A percentile compares a stretch with the other conserved stretches of the same genome.
These are phyloP conservation scores for Scedosporium apiospermum DNA, from an alignment of 2,329 filamentous ascomycete genomes.

Conservation along the genomic window DNA sequence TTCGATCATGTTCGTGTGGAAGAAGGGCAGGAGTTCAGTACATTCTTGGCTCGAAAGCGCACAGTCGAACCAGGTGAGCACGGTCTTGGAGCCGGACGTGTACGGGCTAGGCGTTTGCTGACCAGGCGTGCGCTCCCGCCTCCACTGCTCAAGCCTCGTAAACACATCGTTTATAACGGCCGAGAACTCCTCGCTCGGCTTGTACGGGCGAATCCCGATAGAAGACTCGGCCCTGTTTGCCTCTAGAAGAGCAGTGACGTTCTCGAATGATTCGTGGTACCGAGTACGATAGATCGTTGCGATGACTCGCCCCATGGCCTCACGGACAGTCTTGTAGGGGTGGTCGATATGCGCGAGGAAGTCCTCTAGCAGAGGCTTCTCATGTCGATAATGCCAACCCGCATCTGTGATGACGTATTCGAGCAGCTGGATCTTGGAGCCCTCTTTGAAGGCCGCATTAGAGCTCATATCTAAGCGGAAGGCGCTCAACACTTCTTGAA, in stretches of 20 bases:
- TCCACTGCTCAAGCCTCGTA: slow-evolving; percentile 73
- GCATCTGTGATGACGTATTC: slow-evolving; percentile 80
- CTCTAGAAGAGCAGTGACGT: slow-evolving; percentile 65
- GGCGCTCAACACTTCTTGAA: slow-evolving; percentile 70
- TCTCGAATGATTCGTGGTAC: slow-evolving; percentile 87
- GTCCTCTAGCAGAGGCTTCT: slow-evolving; percentile 78
- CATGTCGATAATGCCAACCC: slow-evolving; percentile 93
- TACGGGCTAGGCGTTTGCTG: slow-evolving; percentile 92
- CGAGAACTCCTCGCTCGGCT: slow-evolving; percentile 64
- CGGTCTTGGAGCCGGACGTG: slow-evolving; percentile 92
- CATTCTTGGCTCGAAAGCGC: slow-evolving; percentile 89
- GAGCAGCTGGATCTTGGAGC: slow-evolving; percentile 85
- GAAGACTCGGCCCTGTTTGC: slow-evolving; percentile 72
- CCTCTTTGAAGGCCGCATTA: slow-evolving; percentile 97
- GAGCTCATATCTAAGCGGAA: slow-evolving; percentile 92
- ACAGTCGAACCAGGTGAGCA: slow-evolving; percentile 88
- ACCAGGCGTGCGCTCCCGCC: slow-evolving; percentile 70
- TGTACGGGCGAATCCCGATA: slow-evolving; percentile 76
- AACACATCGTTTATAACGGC: slow-evolving; percentile 69
- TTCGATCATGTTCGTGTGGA: slow-evolving; percentile 80
- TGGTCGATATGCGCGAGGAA: slow-evolving; percentile 90
- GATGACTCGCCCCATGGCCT: slow-evolving; percentile 85
- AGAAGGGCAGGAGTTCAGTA: slow-evolving; percentile 82
- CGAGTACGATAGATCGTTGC: slow-evolving; percentile 81
- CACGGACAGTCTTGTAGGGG: slow-evolving; percentile 93